Base-by-base conservation (phyloP, 371 early-diverging fungal species). In the Mortierella sp. region DNA sequence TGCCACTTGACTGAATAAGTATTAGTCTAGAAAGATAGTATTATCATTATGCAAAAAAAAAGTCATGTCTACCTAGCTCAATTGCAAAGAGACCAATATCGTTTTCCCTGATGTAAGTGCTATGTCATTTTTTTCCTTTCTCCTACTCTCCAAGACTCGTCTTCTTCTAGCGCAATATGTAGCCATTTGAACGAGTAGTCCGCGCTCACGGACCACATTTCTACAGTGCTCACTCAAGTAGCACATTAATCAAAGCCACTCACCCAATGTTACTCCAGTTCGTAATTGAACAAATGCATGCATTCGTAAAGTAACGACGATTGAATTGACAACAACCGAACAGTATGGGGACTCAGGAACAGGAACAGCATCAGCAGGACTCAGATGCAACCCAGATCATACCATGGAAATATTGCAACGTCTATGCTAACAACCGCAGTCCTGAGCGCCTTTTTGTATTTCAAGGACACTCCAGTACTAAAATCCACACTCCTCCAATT, bases 371-470 rank as follows among this genome's bases (percentile, higher is more conserved):
- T 7, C 38, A 57, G 2, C 55, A 64, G 19, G 53, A 40, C 0
- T 28, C 53, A 38, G 48, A 2, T 43, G 53, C 53, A 19, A 81
- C 66, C 10, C 63, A 65, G 7, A 9, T 81, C n/a, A 43, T 81
- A 21, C 81, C 76, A 13, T 76, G 81, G 76, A 81, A 81, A 58
- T 81, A 81, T 41, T 81, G 81, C 57, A 81, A 76, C 62, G 72
- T 76, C 24, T 76, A 72, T 38, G 81, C 76, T 22, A 76, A 81
- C 59, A 72, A 72, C 43, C 58, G 81, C 10, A 76, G 72, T 21
- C 81, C 75, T 21, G 76, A 81, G 38, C 75, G 81, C 1, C 72
- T 72, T 13, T 81, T 81, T 47, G 57, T 72, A 36, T 72, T 81
- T 33, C 62, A 66, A 59, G 76, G 81, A 28, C 63, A 72, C 22